Base-by-base conservation (phyloP, 805 yeast species). In the Diddensiella transvaalensis region DNA sequence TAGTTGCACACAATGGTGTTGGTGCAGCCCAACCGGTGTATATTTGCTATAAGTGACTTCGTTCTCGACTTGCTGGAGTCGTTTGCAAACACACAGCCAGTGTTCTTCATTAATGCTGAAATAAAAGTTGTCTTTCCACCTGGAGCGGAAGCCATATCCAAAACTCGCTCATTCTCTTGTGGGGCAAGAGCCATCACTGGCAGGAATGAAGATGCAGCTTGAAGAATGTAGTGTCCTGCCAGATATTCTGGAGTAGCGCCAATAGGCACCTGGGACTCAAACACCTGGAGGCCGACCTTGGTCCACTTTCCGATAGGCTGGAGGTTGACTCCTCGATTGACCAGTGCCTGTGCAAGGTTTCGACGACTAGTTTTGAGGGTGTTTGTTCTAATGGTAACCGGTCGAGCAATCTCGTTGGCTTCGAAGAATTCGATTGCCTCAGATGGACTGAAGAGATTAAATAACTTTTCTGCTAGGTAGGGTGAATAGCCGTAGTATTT, bases 141-240 rank as follows among this genome's bases (percentile, higher is more conserved):
- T 56, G 99, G 99, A 23, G 99, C 97, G 52, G 99, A 95, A 42
- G 99, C 98, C 99, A 93, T 93, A 72, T 93, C 99, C 54, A 93
- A 74, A 36, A 93, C 77, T 63, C 99, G 84, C 73, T 93, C 99
- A 64, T 86, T 83, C 69, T 89, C 97, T 66, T 89, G 95, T n/a
- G 99, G 99, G 54, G 83, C 91, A 59, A 93, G 73, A 0, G 99
- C 99, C 91, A 93, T 87, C 18, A 90, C 96, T 5, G 99, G 99
- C 63, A 93, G 72, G 70, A 91, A 93, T 6, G 98, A 90, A 3
- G 97, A 90, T 19, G 99, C 99, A 38, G 99, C 99, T 70, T 93
- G 99, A 60, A 93, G 73, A 54, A 93, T 93, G 71, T 93, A 93
- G 64, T 93, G 96, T 62, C 99, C 99, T 11, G 98, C 95, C 62